Conservation (phyloP, 257 asterid species). For the Coffea eugenioides region DNA sequence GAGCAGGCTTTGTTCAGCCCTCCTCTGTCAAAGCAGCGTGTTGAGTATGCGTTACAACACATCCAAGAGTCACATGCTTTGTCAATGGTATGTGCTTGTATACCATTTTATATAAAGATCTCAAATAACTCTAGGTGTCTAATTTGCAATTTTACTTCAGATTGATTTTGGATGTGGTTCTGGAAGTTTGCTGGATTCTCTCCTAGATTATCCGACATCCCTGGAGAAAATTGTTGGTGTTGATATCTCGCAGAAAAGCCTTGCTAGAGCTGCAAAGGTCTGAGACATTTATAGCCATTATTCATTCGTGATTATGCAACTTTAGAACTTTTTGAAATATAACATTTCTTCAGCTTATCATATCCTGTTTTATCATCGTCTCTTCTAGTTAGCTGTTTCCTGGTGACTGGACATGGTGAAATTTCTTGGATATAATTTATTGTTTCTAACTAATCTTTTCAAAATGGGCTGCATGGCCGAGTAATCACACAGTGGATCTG, state of each 20-base stretch:
- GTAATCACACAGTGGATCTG: background rate
- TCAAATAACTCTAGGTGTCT: conserved; percentile 15
- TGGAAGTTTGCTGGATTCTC: conserved; percentile 87
- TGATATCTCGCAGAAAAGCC: conserved; percentile 70
- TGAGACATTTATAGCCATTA: conserved; percentile 15
- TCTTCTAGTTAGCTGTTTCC: background rate
- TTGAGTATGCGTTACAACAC: conserved; percentile 76
- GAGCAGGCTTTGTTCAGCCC: conserved; percentile 92
- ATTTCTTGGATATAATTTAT: background rate
- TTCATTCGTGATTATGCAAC: conserved; percentile 4
- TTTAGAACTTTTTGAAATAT: background rate
- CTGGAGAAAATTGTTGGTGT: conserved; percentile 82
- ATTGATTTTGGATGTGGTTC: conserved; percentile 99
- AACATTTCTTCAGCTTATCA: background rate
- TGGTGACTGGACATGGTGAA: background rate
- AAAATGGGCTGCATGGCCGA: background rate
- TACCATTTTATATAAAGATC: conserved; percentile 14
- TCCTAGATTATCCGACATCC: conserved; percentile 73
- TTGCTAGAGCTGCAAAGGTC: conserved; percentile 95
- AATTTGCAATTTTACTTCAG: conserved; percentile 42
- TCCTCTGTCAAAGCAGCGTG: conserved; percentile 90
- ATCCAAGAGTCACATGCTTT: conserved; percentile 68
- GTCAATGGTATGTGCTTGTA: conserved; percentile 53
- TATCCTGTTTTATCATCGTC: background rate
- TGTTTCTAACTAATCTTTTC: background rate